phyloP scores from a whole-genome alignment of 225 moss, liverwort and hornwort genomes.

The Bryum argenteum region DNA sequence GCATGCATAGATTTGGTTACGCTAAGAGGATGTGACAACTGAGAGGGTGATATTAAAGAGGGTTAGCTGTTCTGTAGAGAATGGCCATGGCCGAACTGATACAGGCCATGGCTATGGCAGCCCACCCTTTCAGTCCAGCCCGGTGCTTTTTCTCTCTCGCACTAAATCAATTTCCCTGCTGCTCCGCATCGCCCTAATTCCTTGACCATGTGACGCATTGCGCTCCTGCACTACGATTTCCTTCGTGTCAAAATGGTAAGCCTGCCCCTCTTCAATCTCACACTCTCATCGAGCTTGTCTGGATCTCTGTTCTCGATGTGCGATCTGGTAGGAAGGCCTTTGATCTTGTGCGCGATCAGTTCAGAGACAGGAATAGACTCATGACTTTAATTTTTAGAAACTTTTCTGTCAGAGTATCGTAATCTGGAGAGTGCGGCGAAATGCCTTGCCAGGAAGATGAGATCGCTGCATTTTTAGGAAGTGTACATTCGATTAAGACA shows the following conservation, averaged over 20 bases:
- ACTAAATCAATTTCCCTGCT: neutral
- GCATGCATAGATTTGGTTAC: too few species aligned
- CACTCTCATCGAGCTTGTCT: slow-evolving; percentile 11
- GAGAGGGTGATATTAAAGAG: slow-evolving; percentile 21
- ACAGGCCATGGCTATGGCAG: neutral
- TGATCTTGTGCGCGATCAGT: slow-evolving; percentile 16
- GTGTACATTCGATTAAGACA: slow-evolving; percentile 1
- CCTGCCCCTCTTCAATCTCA: neutral
- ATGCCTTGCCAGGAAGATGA: neutral
- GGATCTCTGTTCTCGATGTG: slow-evolving; percentile 7
- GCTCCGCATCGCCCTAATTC: neutral
- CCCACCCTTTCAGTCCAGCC: slow-evolving; percentile 30
- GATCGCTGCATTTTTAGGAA: neutral
- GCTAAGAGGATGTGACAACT: neutral
- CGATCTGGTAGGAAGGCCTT: neutral
- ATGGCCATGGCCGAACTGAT: neutral
- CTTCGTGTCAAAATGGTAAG: slow-evolving; percentile 23
- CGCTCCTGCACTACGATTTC: neutral
- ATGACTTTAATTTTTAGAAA: neutral
- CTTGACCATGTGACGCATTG: slow-evolving; percentile 31
- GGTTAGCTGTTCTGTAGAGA: neutral
- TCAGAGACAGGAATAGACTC: neutral
- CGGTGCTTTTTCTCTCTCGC: neutral
- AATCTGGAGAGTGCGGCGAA: slow-evolving; percentile 1
- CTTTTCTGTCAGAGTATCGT: neutral